Evolutionary conservation across 73 alveolate species (phyloP).

Genomic region (Paramecium tetraurelia): DNA sequence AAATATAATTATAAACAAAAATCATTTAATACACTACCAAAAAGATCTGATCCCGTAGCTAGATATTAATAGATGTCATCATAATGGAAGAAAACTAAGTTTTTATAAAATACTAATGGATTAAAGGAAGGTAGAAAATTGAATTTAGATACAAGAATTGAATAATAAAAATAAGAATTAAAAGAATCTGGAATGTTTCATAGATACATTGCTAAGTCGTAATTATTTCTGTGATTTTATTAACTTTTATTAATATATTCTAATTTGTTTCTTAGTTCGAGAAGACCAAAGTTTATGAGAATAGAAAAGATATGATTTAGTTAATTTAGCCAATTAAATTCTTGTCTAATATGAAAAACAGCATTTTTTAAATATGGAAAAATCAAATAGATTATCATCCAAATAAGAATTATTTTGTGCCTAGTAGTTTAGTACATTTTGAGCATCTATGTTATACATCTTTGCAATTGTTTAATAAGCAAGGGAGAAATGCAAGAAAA

Average conservation of each 20-base stretch:
- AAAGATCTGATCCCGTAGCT: constrained; percentile 38
- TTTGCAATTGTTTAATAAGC: not conserved
- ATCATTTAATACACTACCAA: constrained; percentile 21
- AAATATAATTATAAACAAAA: constrained; percentile 16
- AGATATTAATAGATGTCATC: constrained; percentile 39
- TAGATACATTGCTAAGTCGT: constrained; percentile 32
- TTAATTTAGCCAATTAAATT: not conserved
- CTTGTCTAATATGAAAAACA: not conserved
- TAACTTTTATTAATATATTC: not conserved
- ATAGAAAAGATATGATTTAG: not conserved
- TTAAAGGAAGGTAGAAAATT: constrained; percentile 15
- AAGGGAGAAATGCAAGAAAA: not conserved
- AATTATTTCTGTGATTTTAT: constrained; percentile 1
- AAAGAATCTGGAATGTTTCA: constrained; percentile 46
- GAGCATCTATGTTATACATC: constrained; percentile 25
- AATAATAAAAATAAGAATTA: not conserved
- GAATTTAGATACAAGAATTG: constrained; percentile 36
- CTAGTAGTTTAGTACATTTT: not conserved
- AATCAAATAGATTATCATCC: not conserved
- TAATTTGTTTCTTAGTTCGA: not conserved
- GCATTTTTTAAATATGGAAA: not conserved
- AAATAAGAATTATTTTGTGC: constrained; percentile 5
- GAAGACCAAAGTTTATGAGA: not conserved
- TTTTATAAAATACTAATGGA: not conserved
- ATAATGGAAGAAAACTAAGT: constrained; percentile 8